Conservation (phyloP, 1,139 yeast genomes). For the Pichia sp. region DNA sequence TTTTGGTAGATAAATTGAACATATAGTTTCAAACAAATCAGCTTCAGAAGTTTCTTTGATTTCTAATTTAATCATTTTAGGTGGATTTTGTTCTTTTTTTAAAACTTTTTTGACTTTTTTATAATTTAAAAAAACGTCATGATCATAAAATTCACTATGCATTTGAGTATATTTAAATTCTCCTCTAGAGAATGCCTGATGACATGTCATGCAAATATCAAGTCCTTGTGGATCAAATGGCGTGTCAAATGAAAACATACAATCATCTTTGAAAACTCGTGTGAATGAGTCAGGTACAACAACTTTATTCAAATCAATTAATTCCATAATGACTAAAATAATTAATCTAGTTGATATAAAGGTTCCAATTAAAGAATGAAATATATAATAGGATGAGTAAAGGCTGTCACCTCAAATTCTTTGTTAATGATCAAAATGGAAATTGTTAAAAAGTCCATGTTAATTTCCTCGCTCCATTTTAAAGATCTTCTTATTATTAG, state of each 20-base stretch:
- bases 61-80: constrained; percentile 68
- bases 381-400: too few species aligned
- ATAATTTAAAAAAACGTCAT: constrained; percentile 52
- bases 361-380: too few species aligned
- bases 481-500: too few species aligned
- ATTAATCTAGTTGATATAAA: too few species aligned
- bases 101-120: constrained; percentile 40
- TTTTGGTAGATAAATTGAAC: constrained; percentile 40
- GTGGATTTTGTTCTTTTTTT: constrained; percentile 34
- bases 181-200: constrained; percentile 52
- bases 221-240: constrained; percentile 59
- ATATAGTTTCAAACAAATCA: constrained; percentile 52
- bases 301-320: constrained; percentile 13
- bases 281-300: constrained; percentile 17
- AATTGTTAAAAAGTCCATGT: too few species aligned
- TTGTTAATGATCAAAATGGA: too few species aligned
- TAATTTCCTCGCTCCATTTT: too few species aligned
- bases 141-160: constrained; percentile 48
- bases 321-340: too few species aligned
- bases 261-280: constrained; percentile 70
- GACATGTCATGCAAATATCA: constrained; percentile 67
- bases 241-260: constrained; percentile 74
- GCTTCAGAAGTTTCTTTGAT: constrained; percentile 64
- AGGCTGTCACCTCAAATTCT: too few species aligned
- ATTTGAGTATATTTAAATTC: constrained; percentile 48